These are phyloP conservation scores for Nannochloropsis gaditana DNA, from an alignment of 108 stramenopile genomes.

Conservation along the genomic window DNA sequence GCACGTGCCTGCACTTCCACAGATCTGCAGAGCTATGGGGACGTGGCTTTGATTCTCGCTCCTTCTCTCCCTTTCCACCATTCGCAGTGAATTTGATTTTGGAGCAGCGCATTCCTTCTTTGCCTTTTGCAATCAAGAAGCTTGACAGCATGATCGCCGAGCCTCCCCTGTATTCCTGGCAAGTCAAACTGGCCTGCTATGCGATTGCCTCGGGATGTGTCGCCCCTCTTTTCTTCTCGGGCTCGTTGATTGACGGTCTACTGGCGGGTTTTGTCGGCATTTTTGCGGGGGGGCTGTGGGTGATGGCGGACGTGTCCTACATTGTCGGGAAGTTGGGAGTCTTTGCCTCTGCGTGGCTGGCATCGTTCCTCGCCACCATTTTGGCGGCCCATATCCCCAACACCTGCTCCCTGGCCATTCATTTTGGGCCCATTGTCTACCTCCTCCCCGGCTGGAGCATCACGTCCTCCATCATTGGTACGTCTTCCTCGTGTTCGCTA, in stretches of 20 bases:
- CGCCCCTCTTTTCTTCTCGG: constrained; percentile 10
- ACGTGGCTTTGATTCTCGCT: too few species aligned
- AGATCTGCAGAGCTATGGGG: too few species aligned
- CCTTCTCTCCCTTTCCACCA: not conserved
- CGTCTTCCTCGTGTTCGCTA: not conserved
- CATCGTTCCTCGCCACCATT: not conserved
- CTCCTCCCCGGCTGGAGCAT: not conserved
- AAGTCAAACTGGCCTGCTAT: not conserved
- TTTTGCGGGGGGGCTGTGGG: not conserved
- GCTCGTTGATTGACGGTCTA: not conserved
- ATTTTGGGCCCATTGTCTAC: not conserved
- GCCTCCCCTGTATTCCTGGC: not conserved
- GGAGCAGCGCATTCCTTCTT: not conserved
- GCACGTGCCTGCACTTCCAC: too few species aligned
- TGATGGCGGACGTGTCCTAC: not conserved
- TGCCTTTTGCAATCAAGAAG: not conserved
- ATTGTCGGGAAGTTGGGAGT: not conserved
- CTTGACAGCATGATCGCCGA: not conserved
- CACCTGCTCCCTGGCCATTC: not conserved
- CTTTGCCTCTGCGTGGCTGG: not conserved
- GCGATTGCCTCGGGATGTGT: not conserved
- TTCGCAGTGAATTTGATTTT: not conserved
- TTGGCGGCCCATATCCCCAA: not conserved
- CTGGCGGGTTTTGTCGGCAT: not conserved
- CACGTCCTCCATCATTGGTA: not conserved